Evolutionary conservation across 1,139 yeast genomes (phyloP).

Genomic region (Hyphopichia pseudoburtonii): DNA sequence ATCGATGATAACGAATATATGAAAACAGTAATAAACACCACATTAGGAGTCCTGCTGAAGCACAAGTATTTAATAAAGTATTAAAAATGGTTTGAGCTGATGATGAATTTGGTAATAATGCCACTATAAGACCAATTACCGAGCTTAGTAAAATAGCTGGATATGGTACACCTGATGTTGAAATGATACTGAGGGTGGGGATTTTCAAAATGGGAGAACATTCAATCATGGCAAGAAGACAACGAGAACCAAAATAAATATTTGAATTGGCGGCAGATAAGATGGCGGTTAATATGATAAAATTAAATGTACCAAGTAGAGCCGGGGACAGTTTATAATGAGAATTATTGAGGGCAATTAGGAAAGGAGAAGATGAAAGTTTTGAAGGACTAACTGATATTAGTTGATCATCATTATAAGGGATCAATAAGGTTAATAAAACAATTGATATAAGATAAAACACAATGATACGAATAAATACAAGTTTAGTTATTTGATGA

Average conservation of each 20-base stretch:
- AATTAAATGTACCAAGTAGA: conserved; percentile 13
- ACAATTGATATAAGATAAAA: conserved; percentile 16
- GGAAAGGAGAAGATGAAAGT: conserved; percentile 5
- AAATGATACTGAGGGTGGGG: conserved; percentile 7
- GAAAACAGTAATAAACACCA: conserved; percentile 19
- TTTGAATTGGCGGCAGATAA: conserved; percentile 30
- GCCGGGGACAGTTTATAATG: conserved; percentile 5
- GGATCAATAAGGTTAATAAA: conserved; percentile 16
- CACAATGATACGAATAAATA: conserved; percentile 15
- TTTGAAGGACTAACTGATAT: conserved; percentile 5
- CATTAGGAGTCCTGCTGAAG: conserved; percentile 25
- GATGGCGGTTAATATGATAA: conserved; percentile 21
- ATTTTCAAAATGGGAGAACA: conserved; percentile 5
- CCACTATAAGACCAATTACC: conserved; percentile 16
- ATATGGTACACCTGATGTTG: conserved; percentile 18
- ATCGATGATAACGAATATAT: conserved; percentile 12
- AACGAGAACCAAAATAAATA: conserved; percentile 26
- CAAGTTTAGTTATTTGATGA: conserved; percentile 14
- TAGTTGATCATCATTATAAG: conserved; percentile 15
- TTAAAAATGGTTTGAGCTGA: conserved; percentile 15
- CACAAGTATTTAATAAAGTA: conserved; percentile 19
- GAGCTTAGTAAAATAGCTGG: conserved; percentile 19
- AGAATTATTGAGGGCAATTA: conserved; percentile 5
- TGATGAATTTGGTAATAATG: conserved; percentile 13
- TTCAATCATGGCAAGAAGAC: conserved; percentile 20